Base-by-base conservation (phyloP, 1,139 yeast species). In the Suhomyces terraborum region DNA sequence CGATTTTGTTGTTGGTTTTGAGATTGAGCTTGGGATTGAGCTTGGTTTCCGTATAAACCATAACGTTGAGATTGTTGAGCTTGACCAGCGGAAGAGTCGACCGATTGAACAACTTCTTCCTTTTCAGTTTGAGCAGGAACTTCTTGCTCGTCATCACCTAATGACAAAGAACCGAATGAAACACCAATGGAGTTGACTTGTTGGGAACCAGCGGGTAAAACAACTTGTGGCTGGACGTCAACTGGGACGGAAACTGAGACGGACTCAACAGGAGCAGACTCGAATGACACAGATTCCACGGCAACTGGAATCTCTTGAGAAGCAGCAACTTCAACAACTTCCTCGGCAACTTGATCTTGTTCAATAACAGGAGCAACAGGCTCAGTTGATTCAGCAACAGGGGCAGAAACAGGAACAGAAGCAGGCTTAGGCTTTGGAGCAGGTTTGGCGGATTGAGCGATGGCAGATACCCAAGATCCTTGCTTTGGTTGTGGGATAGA, bases 91-190 rank as follows among this genome's bases (percentile, higher is more conserved):
- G 42, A 45, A 16, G 39, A 35, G 21, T 45, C 46, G 14, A 36
- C 35, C 24, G 41, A 40, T n/a, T 35, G 42, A 17, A 38, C 28
- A 29, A 43, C 47, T 16, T 53, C 53, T 22, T 42, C 48, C 42
- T 48, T 46, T 25, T 45, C 52, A 24, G 47, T 50, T 36, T 46
- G 45, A 16, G 49, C 51, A 32, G 45, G 43, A 18, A 48, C 50
- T 37, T 60, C 59, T 30, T 46, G 49, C 35, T 69, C 75, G 35
- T 71, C 71, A 35, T 77, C 82, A 34, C 68, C 73, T 51, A 77
- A 66, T 29, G 79, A 67, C 61, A 81, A 70, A 13, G 85, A 78
- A 40, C 89, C 88, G 55, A 84, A 84, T 40, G 85, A 83, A 41
- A 83, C 84, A 51, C 86, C 88, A 38, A 80, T 81, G 44, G 78